phyloP scores from a whole-genome alignment of 805 yeast genomes.

The Candida lessepsii region DNA sequence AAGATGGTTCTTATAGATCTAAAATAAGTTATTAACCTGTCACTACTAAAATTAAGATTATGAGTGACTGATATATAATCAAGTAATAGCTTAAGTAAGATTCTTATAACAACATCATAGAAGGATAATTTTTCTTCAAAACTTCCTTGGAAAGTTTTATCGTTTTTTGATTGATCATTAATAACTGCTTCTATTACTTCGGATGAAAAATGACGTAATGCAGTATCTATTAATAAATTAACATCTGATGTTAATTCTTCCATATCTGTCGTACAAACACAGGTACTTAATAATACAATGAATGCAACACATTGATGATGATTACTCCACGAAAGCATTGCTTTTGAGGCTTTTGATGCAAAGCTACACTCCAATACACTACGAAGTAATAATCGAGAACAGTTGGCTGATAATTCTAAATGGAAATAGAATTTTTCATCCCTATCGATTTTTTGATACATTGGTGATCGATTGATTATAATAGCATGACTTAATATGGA shows the following conservation, averaged over 20 bases:
- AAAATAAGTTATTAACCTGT: slow-evolving; percentile 19
- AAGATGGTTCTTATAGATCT: slow-evolving; percentile 15
- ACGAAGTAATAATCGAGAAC: slow-evolving; percentile 27
- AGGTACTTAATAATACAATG: slow-evolving; percentile 22
- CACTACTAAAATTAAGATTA: slow-evolving; percentile 14
- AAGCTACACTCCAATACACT: slow-evolving; percentile 15
- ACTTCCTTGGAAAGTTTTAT: slow-evolving; percentile 3
- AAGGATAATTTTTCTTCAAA: slow-evolving; percentile 15
- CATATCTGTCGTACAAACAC: slow-evolving; percentile 20
- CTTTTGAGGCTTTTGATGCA: slow-evolving; percentile 14
- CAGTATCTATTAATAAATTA: slow-evolving; percentile 21
- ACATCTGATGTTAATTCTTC: slow-evolving; percentile 20
- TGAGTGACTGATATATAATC: slow-evolving; percentile 14
- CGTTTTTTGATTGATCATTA: not conserved
- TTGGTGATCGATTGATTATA: slow-evolving; percentile 29
- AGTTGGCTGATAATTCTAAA: slow-evolving; percentile 25
- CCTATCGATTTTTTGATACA: slow-evolving; percentile 13
- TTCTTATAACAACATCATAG: slow-evolving; percentile 21
- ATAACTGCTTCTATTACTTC: not conserved
- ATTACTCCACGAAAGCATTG: slow-evolving; percentile 20
- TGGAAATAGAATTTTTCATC: slow-evolving; percentile 17
- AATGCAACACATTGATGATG: slow-evolving; percentile 25
- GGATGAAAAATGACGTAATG: slow-evolving; percentile 10
- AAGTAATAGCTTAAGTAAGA: slow-evolving; percentile 24
- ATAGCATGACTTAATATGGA: slow-evolving; percentile 25